These are phyloP conservation scores for Phytophthora sojae DNA, from an alignment of 352 stramenopile species.

Conservation along the genomic window DNA sequence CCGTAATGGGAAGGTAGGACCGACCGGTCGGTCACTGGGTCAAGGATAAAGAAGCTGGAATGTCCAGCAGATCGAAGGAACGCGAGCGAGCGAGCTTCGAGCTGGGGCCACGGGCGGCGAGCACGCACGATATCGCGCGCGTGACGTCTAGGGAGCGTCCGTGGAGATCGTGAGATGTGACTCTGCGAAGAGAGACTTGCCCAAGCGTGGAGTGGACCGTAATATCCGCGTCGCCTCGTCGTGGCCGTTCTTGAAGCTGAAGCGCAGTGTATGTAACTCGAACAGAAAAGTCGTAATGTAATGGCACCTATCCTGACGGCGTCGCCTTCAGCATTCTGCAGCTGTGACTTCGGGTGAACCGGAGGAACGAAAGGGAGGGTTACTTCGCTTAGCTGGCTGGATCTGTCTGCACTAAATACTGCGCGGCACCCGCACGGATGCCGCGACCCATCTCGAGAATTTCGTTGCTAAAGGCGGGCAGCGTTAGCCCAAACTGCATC, in stretches of 20 bases:
- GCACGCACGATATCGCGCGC: constrained; percentile 1
- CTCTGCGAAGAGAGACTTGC: constrained; percentile 9
- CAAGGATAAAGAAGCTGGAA: constrained; percentile 18
- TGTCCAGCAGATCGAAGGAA: constrained; percentile 28
- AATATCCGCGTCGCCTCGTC: constrained; percentile 8
- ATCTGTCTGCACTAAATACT: constrained; percentile 33
- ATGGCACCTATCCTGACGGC: too few relatives aligned
- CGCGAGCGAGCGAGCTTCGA: not conserved
- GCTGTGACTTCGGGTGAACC: too few relatives aligned
- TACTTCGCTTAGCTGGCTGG: not conserved
- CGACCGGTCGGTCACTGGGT: not conserved
- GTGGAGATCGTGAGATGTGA: constrained; percentile 25
- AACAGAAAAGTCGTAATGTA: too few relatives aligned
- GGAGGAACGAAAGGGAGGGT: too few relatives aligned
- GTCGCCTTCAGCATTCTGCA: too few relatives aligned
- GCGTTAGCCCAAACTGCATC: constrained; percentile 7
- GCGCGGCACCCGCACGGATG: not conserved
- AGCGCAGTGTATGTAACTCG: too few relatives aligned
- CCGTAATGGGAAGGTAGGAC: constrained; percentile 9
- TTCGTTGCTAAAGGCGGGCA: constrained; percentile 26
- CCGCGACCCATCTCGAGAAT: constrained; percentile 17
- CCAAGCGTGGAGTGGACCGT: constrained; percentile 21
- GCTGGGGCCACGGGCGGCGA: constrained; percentile 2
- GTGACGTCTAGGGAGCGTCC: constrained; percentile 14
- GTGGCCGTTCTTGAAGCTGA: constrained; percentile 17